Conservation (phyloP, 2,329 filamentous ascomycete genomes). For the Aspergillus brunneoviolaceus region DNA sequence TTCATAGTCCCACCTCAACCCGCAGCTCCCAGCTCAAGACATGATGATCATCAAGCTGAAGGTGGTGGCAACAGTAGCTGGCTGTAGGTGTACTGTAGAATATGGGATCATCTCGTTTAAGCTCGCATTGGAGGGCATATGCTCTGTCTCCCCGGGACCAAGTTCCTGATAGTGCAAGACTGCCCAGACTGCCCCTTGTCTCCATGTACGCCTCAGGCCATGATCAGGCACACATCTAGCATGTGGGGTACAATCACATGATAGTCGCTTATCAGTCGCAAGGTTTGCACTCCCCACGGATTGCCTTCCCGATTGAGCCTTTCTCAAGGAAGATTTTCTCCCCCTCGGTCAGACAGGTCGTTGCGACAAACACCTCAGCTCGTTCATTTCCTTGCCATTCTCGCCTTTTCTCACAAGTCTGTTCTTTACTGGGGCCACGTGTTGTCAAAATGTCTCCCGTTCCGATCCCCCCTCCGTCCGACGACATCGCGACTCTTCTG, state of each 20-base stretch:
- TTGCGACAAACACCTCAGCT: neutral
- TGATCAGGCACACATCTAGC: neutral
- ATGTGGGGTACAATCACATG: constrained; percentile 5
- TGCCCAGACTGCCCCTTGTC: too few relatives aligned
- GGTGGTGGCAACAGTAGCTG: neutral
- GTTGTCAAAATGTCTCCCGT: constrained; percentile 11
- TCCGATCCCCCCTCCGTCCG: constrained; percentile 16
- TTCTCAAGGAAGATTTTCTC: neutral
- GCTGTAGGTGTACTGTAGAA: too few relatives aligned
- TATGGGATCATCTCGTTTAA: too few relatives aligned
- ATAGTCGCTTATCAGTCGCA: constrained; percentile 8
- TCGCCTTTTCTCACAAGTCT: neutral
- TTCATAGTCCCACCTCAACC: neutral
- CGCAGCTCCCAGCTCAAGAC: neutral
- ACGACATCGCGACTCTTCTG: constrained; percentile 33
- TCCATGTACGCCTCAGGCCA: neutral
- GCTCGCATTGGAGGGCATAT: too few relatives aligned
- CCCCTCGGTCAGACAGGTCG: neutral
- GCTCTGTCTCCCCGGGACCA: too few relatives aligned
- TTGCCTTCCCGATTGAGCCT: neutral
- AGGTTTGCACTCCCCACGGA: constrained; percentile 2
- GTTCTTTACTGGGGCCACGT: neutral
- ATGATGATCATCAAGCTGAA: neutral
- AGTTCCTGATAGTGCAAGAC: too few relatives aligned
- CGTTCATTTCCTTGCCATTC: neutral